phyloP scores from a whole-genome alignment of 164 flowering plant genomes.

The Vitis riparia region DNA sequence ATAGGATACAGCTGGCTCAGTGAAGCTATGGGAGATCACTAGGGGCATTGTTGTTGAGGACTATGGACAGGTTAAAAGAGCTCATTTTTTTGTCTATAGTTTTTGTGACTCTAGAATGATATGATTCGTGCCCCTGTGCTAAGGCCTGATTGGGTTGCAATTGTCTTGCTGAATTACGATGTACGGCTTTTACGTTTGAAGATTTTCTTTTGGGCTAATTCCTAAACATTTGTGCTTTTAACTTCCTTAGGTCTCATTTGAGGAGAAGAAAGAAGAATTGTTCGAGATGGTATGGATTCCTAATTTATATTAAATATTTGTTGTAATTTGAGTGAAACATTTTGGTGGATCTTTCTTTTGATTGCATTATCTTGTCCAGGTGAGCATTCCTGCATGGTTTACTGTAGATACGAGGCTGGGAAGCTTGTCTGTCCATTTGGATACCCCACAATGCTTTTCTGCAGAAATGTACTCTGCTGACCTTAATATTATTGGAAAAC shows the following conservation, averaged over 20 bases:
- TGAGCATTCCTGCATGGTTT: conserved; percentile 99
- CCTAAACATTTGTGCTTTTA: background rate
- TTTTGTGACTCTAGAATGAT: too few relatives aligned
- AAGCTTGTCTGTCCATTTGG: conserved; percentile 90
- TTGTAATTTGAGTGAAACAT: background rate
- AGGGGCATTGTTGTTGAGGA: conserved; percentile 83
- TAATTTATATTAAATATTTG: background rate
- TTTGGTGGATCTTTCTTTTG: conserved; percentile 1
- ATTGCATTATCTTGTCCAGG: conserved; percentile 42
- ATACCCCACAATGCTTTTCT: conserved; percentile 97
- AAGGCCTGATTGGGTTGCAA: too few relatives aligned
- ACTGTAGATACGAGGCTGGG: conserved; percentile 92
- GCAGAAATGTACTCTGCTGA: conserved; percentile 99
- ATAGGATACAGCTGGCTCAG: conserved; percentile 85
- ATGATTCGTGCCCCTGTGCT: too few relatives aligned
- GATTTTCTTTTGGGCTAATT: background rate
- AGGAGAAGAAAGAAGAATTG: conserved; percentile 85
- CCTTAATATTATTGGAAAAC: conserved; percentile 73
- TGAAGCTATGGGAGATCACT: conserved; percentile 97
- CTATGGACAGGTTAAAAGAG: conserved; percentile 74
- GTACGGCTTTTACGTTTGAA: background rate
- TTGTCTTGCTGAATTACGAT: too few relatives aligned
- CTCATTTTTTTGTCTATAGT: background rate
- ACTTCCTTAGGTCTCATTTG: conserved; percentile 71
- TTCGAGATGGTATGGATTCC: conserved; percentile 82